These are phyloP conservation scores for Leonotis leonurus DNA, from an alignment of 257 asterid species.

Conservation along the genomic window DNA sequence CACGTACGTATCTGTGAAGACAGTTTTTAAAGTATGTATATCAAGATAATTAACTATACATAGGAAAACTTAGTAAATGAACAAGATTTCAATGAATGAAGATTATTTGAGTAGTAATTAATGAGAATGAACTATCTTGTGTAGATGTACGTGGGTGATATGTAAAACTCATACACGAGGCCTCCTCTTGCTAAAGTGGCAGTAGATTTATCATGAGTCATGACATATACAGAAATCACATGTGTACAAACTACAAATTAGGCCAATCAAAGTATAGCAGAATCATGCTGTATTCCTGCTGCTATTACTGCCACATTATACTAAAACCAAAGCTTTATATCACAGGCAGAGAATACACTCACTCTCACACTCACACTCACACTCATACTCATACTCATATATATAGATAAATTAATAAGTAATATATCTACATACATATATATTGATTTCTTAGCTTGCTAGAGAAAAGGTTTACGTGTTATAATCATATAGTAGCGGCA, in stretches of 20 bases:
- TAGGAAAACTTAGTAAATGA: no score
- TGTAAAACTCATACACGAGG: constrained; percentile 10
- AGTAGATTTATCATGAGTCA: constrained; percentile 21
- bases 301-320: constrained; percentile 11
- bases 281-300: constrained; percentile 17
- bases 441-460: neutral
- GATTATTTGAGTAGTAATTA: no score
- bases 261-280: constrained; percentile 18
- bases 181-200: constrained; percentile 10
- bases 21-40: no score
- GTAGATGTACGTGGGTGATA: neutral
- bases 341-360: no score
- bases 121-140: no score
- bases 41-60: no score
- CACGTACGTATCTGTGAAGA: no score
- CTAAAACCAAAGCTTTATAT: constrained; percentile 9
- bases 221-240: constrained; percentile 22
- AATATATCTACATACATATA: no score
- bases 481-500: constrained; percentile 4
- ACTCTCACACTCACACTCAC: no score
- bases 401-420: no score
- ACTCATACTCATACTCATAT: no score
- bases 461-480: constrained; percentile 20
- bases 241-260: constrained; percentile 25
- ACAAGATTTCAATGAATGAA: no score